Evolutionary conservation across 768 basidiomycete species (phyloP), one percentile per base, ranked within the genome.

Genomic region (Amanita thiersii): DNA sequence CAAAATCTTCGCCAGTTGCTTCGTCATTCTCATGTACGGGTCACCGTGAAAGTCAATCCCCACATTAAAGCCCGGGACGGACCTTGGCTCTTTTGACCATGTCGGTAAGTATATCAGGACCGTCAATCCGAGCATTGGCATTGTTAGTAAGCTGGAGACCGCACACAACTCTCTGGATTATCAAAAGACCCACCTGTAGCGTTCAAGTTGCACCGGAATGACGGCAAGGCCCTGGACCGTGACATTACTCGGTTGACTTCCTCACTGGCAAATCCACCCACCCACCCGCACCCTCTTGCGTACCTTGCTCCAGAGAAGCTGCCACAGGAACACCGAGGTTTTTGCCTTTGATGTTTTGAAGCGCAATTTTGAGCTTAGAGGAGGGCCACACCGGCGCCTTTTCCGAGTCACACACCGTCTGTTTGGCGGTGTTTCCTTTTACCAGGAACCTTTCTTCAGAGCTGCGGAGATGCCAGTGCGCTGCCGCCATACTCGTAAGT

Each of bases 321-420:
- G 71, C 70, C 74, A 81, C 1, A 0, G 70, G 73, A 7, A 72
- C 81, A 25, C 79, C 79, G 2, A 84, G 68, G 23, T 75, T 77
- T 60, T 82, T 83, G 14, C 84, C 84, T 49, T 84, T 84, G 59
- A 86, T 80, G 51, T 85, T 83, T 83, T 82, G 70, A 1, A 86
- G 62, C 1, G 80, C 79, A 44, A 85, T 84, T 56, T 83, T 79
- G 20, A 84, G 56, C 0, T 79, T 77, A 1, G 75, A 72, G 6
- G 75, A 56, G 6, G 70, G n/a, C n/a, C n/a, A n/a, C n/a, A n/a
- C n/a, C n/a, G n/a, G n/a, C n/a, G n/a, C n/a, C n/a, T n/a, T n/a
- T n/a, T n/a, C n/a, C n/a, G n/a, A n/a, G n/a, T n/a, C n/a, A n/a
- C n/a, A n/a, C n/a, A n/a, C n/a, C n/a, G n/a, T n/a, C n/a, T n/a